Percentiles rank a stretch among this genome's conserved stretches.
Conservation (phyloP, 2,329 filamentous ascomycete genomes). For the Scopulariopsis brevicaulis region DNA sequence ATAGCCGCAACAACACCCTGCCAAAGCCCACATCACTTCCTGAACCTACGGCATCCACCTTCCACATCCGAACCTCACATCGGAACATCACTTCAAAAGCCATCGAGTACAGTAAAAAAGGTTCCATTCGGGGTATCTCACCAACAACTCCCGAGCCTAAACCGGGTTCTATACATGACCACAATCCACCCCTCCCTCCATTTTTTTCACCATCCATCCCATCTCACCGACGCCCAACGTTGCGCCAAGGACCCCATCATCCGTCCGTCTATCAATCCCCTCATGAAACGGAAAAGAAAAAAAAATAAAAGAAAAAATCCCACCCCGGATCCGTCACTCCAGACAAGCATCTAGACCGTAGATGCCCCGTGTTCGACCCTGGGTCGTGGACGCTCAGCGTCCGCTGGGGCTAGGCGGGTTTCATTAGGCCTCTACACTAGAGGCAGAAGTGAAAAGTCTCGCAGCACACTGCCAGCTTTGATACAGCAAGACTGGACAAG, state of each 20-base stretch:
- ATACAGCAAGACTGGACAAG: background rate
- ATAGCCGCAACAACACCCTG: too few relatives aligned
- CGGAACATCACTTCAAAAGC: background rate
- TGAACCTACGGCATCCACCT: too few relatives aligned
- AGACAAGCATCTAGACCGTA: background rate
- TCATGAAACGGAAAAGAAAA: background rate
- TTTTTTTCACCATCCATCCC: background rate
- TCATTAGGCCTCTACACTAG: background rate
- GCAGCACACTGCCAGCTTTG: background rate
- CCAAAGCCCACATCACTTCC: too few relatives aligned
- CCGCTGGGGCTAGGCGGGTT: background rate
- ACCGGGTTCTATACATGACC: background rate
- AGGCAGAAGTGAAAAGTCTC: background rate
- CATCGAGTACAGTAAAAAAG: background rate
- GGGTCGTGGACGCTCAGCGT: background rate
- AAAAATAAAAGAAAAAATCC: background rate
- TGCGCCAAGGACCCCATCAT: background rate
- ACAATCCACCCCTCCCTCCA: background rate
- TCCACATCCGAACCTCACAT: too few relatives aligned
- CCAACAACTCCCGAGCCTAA: background rate
- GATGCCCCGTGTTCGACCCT: background rate
- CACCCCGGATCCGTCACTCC: background rate
- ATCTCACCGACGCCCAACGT: background rate
- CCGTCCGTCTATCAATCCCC: background rate
- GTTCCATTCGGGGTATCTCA: background rate